These are phyloP conservation scores for Otatea glauca DNA, from an alignment of 176 grass and related monocot species.

Conservation along the genomic window DNA sequence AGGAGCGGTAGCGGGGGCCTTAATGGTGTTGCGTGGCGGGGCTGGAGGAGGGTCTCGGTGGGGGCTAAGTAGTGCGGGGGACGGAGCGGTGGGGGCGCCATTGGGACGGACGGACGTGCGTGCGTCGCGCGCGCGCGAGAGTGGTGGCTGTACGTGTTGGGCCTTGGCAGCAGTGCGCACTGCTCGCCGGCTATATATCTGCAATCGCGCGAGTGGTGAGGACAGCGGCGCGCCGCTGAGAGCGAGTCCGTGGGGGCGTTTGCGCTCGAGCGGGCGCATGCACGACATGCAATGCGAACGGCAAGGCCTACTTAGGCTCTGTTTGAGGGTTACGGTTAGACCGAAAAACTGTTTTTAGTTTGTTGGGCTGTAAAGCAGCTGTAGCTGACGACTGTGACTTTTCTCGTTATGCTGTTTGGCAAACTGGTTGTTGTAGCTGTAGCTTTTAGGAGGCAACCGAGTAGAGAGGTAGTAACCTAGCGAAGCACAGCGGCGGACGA, in stretches of 20 bases:
- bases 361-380: no score
- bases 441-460: no score
- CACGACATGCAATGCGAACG: neutral
- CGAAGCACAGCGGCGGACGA: no score
- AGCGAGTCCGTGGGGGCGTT: conserved; percentile 28
- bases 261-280: conserved; percentile 9
- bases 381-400: no score
- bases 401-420: no score
- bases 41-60: neutral
- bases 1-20: neutral
- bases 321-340: no score
- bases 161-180: neutral
- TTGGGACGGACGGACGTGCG: conserved; percentile 11
- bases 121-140: neutral
- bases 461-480: no score
- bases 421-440: no score
- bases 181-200: conserved; percentile 24
- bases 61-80: conserved; percentile 24
- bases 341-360: no score
- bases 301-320: neutral
- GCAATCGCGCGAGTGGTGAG: neutral
- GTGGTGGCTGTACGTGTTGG: neutral
- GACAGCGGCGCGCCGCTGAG: conserved; percentile 1
- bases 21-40: neutral
- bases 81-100: conserved; percentile 32